A percentile compares a stretch with the other conserved stretches of the same genome.
Evolutionary conservation across 768 basidiomycete genomes (phyloP).

Genomic region (Mycena rosella): DNA sequence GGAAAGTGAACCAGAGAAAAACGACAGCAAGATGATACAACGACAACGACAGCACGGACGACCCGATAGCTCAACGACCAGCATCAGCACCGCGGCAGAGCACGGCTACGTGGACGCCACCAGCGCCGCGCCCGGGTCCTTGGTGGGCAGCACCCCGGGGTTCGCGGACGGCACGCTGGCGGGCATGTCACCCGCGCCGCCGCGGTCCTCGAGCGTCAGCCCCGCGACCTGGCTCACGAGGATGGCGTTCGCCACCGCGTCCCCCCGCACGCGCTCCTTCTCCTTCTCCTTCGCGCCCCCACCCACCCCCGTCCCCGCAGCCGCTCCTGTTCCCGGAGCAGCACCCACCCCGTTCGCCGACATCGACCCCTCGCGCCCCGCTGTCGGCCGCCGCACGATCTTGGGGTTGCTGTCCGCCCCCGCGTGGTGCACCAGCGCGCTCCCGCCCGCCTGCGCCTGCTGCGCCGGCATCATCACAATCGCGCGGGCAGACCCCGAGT

Average conservation of each 20-base stretch:
- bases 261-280: slow-evolving; percentile 24
- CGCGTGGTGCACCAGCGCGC: slow-evolving; percentile 27
- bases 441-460: slow-evolving; percentile 45
- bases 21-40: slow-evolving; percentile 35
- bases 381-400: slow-evolving; percentile 29
- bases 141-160: slow-evolving; percentile 19
- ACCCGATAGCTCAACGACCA: neutral
- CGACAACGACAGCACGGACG: neutral
- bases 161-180: neutral
- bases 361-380: slow-evolving; percentile 11
- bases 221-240: slow-evolving; percentile 31
- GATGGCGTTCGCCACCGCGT: slow-evolving; percentile 28
- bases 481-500: slow-evolving; percentile 63
- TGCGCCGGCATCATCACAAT: slow-evolving; percentile 57
- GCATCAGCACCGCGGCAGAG: neutral
- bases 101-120: slow-evolving; percentile 16
- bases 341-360: slow-evolving; percentile 1
- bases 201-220: slow-evolving; percentile 32
- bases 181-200: neutral
- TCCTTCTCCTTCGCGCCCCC: slow-evolving; percentile 15
- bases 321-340: neutral
- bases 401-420: slow-evolving; percentile 10
- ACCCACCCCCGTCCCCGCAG: neutral
- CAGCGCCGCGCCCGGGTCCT: slow-evolving; percentile 23
- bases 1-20: neutral